Evolutionary conservation across 176 grass and related monocot genomes (phyloP), one percentile per base, ranked within the genome.

Genomic region (Carex kokanica): DNA sequence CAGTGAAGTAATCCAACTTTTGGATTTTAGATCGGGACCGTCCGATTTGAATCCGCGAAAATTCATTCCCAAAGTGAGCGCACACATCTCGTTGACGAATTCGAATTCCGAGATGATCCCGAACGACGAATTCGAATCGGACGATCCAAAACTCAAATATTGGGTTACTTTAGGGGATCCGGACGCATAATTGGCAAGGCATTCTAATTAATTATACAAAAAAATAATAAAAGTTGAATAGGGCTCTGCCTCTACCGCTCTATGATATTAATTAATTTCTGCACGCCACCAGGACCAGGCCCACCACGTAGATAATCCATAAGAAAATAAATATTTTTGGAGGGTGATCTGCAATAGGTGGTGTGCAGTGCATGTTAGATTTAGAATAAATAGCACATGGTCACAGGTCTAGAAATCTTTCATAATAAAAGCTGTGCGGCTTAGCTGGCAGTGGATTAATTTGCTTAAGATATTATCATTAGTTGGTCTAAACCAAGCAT

Each of bases 331-430:
- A 11, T 11, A 11, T 49, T 49, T 47, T 12, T 59, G 56, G 17
- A 40, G 32, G 16, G 15, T 40, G 24, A 11, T 64, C 9, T 64
- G 21, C 8, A 32, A 32, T 60, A 60, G 78, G 78, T 82, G 79
- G 60, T 40, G 31, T 82, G 79, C 79, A 82, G 31, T 82, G 79
- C 79, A 82, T 66, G 38, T 82, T n/a, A n/a, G n/a, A n/a, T n/a
- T n/a, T n/a, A n/a, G n/a, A n/a, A n/a, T n/a, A n/a, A n/a, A 12
- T 8, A 82, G 36, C 79, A 82, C 79, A 82, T 66, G 79, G 72
- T 54, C 72, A 82, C 79, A 82, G 40, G 60, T 66, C 12, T 52
- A 82, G 40, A 82, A 65, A 82, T 52, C 61, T 62, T 61, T 64
- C 56, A 82, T 45, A 82, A 47, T 66, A 64, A 81, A 82, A 66